phyloP scores from a whole-genome alignment of 306 rosid genomes.

The Begonia fuchsioides region DNA sequence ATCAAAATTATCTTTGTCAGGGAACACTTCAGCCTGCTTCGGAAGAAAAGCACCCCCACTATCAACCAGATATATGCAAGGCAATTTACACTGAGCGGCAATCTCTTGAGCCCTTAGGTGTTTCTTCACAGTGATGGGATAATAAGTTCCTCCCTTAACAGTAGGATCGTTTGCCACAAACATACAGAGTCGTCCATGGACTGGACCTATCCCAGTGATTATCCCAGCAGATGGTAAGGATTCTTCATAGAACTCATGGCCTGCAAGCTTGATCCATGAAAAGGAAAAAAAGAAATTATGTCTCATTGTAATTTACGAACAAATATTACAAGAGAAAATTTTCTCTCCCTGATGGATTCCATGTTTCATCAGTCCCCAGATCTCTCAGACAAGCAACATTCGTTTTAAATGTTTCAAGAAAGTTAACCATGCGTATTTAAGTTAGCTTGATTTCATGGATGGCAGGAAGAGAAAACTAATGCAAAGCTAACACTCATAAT shows the following conservation, averaged over 20 bases:
- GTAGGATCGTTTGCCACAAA: slow-evolving; percentile 95
- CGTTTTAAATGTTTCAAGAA: no score
- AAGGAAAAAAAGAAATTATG: slow-evolving; percentile 1
- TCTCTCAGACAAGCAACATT: no score
- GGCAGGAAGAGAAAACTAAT: no score
- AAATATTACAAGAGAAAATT: no score
- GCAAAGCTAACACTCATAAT: no score
- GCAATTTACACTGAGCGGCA: slow-evolving; percentile 74
- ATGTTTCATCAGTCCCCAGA: no score
- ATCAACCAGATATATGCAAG: slow-evolving; percentile 88
- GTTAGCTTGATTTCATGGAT: no score
- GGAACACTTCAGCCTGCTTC: slow-evolving; percentile 95
- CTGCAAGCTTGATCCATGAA: slow-evolving; percentile 65
- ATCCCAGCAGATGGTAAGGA: slow-evolving; percentile 77
- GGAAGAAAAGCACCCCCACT: slow-evolving; percentile 99
- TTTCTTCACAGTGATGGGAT: slow-evolving; percentile 92
- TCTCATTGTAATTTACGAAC: neutral
- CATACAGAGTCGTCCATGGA: slow-evolving; percentile 85
- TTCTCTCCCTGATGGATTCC: no score
- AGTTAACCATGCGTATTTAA: no score
- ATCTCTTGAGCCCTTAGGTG: slow-evolving; percentile 95
- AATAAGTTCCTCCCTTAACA: slow-evolving; percentile 90
- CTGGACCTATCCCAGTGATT: slow-evolving; percentile 87
- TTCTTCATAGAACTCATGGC: slow-evolving; percentile 74
- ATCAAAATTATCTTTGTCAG: slow-evolving; percentile 82